Evolutionary conservation across 2,329 filamentous ascomycete genomes (phyloP).

Genomic region (Chrysoporthe puriensis): DNA sequence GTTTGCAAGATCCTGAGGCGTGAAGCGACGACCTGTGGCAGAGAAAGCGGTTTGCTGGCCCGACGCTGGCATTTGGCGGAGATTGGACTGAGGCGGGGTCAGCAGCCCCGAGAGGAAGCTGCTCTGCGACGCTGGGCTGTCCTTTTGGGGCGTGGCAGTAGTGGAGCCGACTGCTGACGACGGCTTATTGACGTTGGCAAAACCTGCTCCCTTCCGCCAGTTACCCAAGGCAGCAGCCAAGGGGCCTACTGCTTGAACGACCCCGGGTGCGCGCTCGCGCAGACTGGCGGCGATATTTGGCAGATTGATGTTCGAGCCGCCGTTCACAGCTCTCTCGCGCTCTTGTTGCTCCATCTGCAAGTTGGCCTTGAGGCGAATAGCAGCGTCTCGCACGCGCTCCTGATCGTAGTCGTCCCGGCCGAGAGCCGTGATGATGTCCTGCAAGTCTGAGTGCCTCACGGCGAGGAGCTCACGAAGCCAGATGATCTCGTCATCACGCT

Average conservation of each 20-base stretch:
- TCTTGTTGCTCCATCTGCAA: conserved; percentile 98
- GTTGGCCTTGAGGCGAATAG: conserved; percentile 90
- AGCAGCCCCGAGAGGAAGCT: conserved; percentile 77
- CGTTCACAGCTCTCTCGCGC: conserved; percentile 80
- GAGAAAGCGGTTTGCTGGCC: conserved; percentile 61
- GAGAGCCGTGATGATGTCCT: conserved; percentile 85
- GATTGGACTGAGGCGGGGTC: conserved; percentile 81
- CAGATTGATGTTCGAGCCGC: conserved; percentile 67
- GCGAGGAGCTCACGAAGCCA: conserved; percentile 94
- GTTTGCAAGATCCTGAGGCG: conserved; percentile 53
- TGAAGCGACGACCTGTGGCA: conserved; percentile 62
- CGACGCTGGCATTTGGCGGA: conserved; percentile 63
- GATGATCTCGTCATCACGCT: conserved; percentile 89
- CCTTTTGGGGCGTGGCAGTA: conserved; percentile 64
- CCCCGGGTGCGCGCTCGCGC: conserved; percentile 76
- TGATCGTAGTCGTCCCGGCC: conserved; percentile 76
- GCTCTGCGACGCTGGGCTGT: conserved; percentile 55
- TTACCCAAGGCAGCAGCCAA: conserved; percentile 93
- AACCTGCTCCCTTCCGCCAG: conserved; percentile 74
- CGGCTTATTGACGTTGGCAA: conserved; percentile 52
- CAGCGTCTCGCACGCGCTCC: conserved; percentile 81
- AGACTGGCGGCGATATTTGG: conserved; percentile 79
- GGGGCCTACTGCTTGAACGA: conserved; percentile 79
- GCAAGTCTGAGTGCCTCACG: conserved; percentile 86
- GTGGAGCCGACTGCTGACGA: conserved; percentile 40